A percentile compares a stretch with the other conserved stretches of the same genome.
These are phyloP conservation scores for Suillus subluteus DNA, from an alignment of 768 basidiomycete species.

Conservation along the genomic window DNA sequence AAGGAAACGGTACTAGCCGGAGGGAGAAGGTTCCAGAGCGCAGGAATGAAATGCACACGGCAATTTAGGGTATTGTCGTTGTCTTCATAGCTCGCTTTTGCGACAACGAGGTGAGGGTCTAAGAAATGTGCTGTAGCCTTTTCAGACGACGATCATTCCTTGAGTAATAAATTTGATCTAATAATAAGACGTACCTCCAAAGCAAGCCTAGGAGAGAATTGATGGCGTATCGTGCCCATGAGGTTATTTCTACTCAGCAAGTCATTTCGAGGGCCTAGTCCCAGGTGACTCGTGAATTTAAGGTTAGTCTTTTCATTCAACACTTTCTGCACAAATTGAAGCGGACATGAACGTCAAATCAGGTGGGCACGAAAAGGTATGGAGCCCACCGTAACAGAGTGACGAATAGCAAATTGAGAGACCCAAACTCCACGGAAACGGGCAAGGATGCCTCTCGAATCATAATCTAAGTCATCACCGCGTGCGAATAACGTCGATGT, in stretches of 20 bases:
- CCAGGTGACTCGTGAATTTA: constrained; percentile 43
- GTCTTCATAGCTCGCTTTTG: constrained; percentile 54
- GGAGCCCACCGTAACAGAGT: constrained; percentile 47
- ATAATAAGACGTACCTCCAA: constrained; percentile 43
- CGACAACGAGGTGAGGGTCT: constrained; percentile 42
- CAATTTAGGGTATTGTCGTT: constrained; percentile 48
- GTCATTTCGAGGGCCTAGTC: constrained; percentile 20
- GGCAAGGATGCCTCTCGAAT: constrained; percentile 32
- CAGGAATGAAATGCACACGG: constrained; percentile 41
- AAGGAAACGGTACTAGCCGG: constrained; percentile 48
- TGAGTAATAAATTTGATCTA: constrained; percentile 18
- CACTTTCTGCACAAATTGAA: constrained; percentile 44
- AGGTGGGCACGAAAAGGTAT: constrained; percentile 4
- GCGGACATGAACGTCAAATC: constrained; percentile 24
- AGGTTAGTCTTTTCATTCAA: constrained; percentile 50
- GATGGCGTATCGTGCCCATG: constrained; percentile 74
- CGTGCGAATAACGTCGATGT: constrained; percentile 51
- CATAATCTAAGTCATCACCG: constrained; percentile 33
- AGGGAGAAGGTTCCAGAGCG: constrained; percentile 33
- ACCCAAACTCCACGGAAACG: constrained; percentile 41
- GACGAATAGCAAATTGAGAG: constrained; percentile 42
- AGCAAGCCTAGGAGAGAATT: constrained; percentile 67
- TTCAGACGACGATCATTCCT: constrained; percentile 3
- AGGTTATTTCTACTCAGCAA: constrained; percentile 45
- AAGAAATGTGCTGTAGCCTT: constrained; percentile 46